A percentile compares a stretch with the other conserved stretches of the same genome.
Evolutionary conservation across 331 rosid species (phyloP).

Genomic region (Malus hybrid): DNA sequence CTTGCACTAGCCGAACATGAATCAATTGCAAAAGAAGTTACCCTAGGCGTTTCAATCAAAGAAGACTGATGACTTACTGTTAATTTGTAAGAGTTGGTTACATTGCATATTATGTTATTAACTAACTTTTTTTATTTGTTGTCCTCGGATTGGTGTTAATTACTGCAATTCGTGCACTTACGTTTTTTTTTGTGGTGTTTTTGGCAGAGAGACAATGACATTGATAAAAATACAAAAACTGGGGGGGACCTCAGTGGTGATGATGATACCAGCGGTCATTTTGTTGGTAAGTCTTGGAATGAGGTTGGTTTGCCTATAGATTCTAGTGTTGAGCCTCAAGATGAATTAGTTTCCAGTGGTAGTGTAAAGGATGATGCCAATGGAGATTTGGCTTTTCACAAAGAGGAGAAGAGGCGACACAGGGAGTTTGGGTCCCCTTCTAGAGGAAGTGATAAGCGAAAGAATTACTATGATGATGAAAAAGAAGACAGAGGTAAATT

Average conservation of each 20-base stretch:
- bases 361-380: constrained; percentile 25
- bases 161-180: constrained; percentile 27
- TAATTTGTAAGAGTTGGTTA: constrained; percentile 98
- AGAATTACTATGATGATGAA: constrained; percentile 26
- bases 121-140: constrained; percentile 8
- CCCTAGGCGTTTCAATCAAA: constrained; percentile 92
- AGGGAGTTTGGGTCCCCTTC: constrained; percentile 24
- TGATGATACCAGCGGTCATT: constrained; percentile 2
- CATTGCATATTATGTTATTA: constrained; percentile 17
- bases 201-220: constrained; percentile 37
- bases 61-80: constrained; percentile 91
- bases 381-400: constrained; percentile 35
- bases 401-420: constrained; percentile 27
- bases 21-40: constrained; percentile 89
- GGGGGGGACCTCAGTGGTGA: constrained; percentile 6
- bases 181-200: constrained; percentile 19
- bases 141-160: constrained; percentile 5
- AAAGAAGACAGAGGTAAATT: constrained; percentile 23
- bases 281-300: constrained; percentile 7
- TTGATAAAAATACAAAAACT: constrained; percentile 17
- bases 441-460: constrained; percentile 31
- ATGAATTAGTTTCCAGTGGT: constrained; percentile 18
- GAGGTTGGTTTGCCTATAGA: constrained; percentile 27
- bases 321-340: constrained; percentile 19
- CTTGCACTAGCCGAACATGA: constrained; percentile 76